Percentiles rank a stretch among this genome's conserved stretches.
phyloP scores from a whole-genome alignment of 441 rosid species.

The Daphne laureola region DNA sequence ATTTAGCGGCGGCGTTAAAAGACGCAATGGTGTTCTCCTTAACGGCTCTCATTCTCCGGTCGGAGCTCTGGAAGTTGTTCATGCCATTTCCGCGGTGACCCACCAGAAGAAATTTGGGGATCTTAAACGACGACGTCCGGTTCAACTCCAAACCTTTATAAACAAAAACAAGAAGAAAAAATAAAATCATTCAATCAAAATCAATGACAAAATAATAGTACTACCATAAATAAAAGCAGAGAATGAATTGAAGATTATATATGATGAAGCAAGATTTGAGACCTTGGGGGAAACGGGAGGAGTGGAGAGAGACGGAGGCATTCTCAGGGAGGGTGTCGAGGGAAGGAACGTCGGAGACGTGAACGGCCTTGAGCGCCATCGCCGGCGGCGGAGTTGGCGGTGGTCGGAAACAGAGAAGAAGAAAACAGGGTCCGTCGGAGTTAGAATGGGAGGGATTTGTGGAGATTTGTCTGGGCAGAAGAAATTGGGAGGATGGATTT shows the following conservation, averaged over 20 bases:
- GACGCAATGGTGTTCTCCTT: slow-evolving; percentile 75
- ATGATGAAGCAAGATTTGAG: neutral
- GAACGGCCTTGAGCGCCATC: slow-evolving; percentile 63
- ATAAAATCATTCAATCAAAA: neutral
- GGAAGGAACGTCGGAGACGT: slow-evolving; percentile 52
- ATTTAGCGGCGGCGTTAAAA: slow-evolving; percentile 63
- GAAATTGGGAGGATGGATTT: slow-evolving; percentile 2
- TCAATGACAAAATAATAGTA: neutral
- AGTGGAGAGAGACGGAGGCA: slow-evolving; percentile 26
- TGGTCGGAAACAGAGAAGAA: too few relatives aligned
- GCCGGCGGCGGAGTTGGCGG: too few relatives aligned
- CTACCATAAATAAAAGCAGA: neutral
- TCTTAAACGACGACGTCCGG: slow-evolving; percentile 23
- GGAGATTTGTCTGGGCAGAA: neutral
- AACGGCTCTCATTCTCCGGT: slow-evolving; percentile 56
- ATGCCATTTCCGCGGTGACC: slow-evolving; percentile 86
- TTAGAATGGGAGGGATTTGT: slow-evolving; percentile 1
- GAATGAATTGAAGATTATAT: neutral
- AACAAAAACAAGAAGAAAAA: neutral
- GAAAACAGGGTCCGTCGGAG: too few relatives aligned
- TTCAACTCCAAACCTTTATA: slow-evolving; percentile 31
- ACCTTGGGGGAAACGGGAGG: slow-evolving; percentile 21
- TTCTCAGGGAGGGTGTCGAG: slow-evolving; percentile 44
- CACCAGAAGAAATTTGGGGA: slow-evolving; percentile 62
- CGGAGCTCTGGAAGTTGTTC: slow-evolving; percentile 54